A percentile compares a stretch with the other conserved stretches of the same genome.
Evolutionary conservation across 202 grass and related monocot species (phyloP).

Genomic region (Musa balbisiana): DNA sequence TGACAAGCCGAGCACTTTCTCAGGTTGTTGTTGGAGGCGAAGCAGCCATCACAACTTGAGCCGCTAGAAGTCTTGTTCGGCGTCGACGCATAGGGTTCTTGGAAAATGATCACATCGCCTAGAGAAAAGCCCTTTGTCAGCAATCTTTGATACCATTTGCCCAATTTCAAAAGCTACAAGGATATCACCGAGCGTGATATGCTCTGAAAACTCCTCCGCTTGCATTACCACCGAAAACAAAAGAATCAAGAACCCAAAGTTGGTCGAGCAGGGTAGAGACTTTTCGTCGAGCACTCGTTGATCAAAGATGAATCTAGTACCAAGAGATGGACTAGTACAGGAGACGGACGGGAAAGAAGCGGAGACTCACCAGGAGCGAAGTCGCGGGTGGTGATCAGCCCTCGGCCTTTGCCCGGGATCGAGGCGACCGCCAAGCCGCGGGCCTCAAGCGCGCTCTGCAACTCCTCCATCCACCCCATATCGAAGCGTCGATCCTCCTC

Average conservation of each 20-base stretch:
- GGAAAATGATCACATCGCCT: conserved; percentile 70
- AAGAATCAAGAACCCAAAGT: not conserved
- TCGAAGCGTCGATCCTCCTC: not conserved
- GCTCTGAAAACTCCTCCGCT: not conserved
- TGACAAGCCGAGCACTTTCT: conserved; percentile 68
- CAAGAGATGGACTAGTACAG: too few species aligned
- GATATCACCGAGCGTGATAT: not conserved
- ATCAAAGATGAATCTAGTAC: not conserved
- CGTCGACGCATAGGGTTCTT: conserved; percentile 55
- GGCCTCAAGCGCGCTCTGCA: conserved; percentile 44
- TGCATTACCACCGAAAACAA: not conserved
- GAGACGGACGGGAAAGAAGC: too few species aligned
- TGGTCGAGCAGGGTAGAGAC: not conserved
- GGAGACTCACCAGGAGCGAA: conserved; percentile 49
- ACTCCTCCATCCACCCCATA: conserved; percentile 52
- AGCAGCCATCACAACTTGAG: conserved; percentile 59
- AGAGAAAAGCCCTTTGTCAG: conserved; percentile 7
- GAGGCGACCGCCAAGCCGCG: conserved; percentile 43
- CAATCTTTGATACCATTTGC: not conserved
- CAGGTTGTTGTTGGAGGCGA: conserved; percentile 50
- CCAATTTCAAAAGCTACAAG: not conserved
- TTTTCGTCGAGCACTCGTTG: conserved; percentile 44
- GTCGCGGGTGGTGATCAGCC: conserved; percentile 41
- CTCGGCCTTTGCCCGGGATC: conserved; percentile 51
- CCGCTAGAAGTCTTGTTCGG: conserved; percentile 47